These are phyloP conservation scores for Fusarium nematophilum DNA, from an alignment of 2,329 filamentous ascomycete genomes.

Conservation along the genomic window DNA sequence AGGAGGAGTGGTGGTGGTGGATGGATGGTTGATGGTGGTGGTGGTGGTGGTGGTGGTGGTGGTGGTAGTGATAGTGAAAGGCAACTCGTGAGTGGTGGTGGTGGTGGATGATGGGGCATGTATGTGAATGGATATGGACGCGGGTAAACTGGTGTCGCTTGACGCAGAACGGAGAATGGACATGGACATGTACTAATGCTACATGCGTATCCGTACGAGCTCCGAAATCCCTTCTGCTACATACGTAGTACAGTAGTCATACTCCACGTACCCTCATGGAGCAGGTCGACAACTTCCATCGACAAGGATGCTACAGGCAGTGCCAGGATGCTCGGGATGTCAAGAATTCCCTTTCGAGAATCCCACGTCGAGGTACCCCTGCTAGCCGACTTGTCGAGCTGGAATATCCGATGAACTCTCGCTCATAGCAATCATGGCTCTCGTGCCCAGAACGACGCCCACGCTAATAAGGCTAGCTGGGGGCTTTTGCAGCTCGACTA, in stretches of 20 bases:
- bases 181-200: slow-evolving; percentile 7
- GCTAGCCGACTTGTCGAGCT: background rate
- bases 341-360: slow-evolving; percentile 30
- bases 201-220: background rate
- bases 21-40: slow-evolving; percentile 18
- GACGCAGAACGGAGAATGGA: slow-evolving; percentile 3
- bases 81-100: slow-evolving; percentile 3
- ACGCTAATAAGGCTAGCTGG: background rate
- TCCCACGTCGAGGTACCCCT: slow-evolving; percentile 18
- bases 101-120: slow-evolving; percentile 5
- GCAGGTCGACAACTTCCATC: slow-evolving; percentile 1
- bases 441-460: slow-evolving; percentile 4
- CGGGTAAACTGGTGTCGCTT: slow-evolving; percentile 22
- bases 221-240: slow-evolving; percentile 1
- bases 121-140: slow-evolving; percentile 11
- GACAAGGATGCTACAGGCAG: slow-evolving; percentile 12
- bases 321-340: slow-evolving; percentile 21
- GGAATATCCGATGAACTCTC: slow-evolving; percentile 18
- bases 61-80: slow-evolving; percentile 2
- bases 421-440: slow-evolving; percentile 18
- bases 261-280: background rate
- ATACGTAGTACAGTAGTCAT: background rate
- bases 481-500: slow-evolving; percentile 6
- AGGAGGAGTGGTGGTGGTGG: slow-evolving; percentile 7
- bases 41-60: slow-evolving; percentile 16